Evolutionary conservation across 2,329 filamentous ascomycete genomes (phyloP).

Genomic region (Plectosphaerella sp.): DNA sequence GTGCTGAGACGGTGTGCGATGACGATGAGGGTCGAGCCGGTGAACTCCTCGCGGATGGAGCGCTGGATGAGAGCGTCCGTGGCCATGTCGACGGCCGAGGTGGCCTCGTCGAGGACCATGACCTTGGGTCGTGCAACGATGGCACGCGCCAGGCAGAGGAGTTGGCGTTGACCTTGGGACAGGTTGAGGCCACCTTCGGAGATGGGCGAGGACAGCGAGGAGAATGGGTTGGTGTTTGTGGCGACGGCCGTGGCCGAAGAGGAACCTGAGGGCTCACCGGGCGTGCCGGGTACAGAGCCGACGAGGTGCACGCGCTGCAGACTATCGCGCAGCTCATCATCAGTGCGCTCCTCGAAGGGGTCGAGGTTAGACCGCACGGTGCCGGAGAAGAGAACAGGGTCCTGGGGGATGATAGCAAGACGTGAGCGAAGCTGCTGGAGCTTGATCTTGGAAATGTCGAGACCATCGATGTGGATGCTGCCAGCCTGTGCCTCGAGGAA

Average conservation of each 20-base stretch:
- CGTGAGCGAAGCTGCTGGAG: constrained; percentile 68
- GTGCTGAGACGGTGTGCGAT: constrained; percentile 75
- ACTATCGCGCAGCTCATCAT: constrained; percentile 65
- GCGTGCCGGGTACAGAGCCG: constrained; percentile 30
- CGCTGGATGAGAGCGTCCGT: constrained; percentile 72
- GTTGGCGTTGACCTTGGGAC: constrained; percentile 72
- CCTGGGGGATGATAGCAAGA: constrained; percentile 74
- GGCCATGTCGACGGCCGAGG: constrained; percentile 72
- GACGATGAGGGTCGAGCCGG: constrained; percentile 63
- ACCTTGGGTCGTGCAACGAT: constrained; percentile 70
- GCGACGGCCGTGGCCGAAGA: constrained; percentile 25
- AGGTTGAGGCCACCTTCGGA: constrained; percentile 71
- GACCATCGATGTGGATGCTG: constrained; percentile 64
- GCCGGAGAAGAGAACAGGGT: constrained; percentile 77
- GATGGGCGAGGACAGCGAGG: constrained; percentile 56
- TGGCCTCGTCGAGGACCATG: constrained; percentile 78
- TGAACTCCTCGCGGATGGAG: constrained; percentile 68
- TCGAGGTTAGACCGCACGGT: constrained; percentile 75
- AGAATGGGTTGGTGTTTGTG: constrained; percentile 63
- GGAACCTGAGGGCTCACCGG: constrained; percentile 26
- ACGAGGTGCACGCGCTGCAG: constrained; percentile 68
- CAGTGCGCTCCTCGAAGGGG: constrained; percentile 66
- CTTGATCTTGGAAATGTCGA: constrained; percentile 69
- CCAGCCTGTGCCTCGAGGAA: constrained; percentile 68
- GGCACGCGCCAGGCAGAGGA: constrained; percentile 68